These are phyloP conservation scores for Lasiodiplodia hormozganensis DNA, from an alignment of 2,329 filamentous ascomycete genomes.

Conservation along the genomic window DNA sequence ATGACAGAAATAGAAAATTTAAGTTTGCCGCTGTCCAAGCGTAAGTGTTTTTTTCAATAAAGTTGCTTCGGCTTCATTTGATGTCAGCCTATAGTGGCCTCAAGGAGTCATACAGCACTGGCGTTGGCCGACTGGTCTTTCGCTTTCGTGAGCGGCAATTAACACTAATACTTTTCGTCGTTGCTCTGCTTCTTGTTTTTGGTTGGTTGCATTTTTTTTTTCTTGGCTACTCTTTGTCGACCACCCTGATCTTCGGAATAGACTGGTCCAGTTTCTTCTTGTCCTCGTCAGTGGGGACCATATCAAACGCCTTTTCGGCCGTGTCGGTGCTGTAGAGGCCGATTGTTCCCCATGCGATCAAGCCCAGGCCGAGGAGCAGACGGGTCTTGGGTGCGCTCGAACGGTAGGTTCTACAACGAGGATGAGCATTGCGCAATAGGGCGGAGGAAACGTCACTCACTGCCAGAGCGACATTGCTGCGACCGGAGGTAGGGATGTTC, in stretches of 20 bases:
- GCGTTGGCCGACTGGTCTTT: not conserved
- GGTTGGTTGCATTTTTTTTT: conserved; percentile 50
- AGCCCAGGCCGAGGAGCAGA: conserved; percentile 72
- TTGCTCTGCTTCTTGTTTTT: not conserved
- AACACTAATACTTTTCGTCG: not conserved
- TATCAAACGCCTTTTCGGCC: conserved; percentile 75
- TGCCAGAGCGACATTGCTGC: conserved; percentile 46
- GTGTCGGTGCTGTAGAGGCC: conserved; percentile 77
- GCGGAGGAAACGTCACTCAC: conserved; percentile 35
- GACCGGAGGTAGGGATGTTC: not conserved
- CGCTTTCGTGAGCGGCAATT: not conserved
- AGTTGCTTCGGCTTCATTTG: not conserved
- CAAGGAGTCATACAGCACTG: not conserved
- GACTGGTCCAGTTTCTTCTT: conserved; percentile 68
- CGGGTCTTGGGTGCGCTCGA: conserved; percentile 74
- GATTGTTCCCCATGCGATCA: conserved; percentile 77
- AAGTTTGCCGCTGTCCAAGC: not conserved
- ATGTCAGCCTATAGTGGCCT: not conserved
- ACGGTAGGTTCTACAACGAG: conserved; percentile 62
- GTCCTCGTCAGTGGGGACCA: conserved; percentile 76
- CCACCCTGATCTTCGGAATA: conserved; percentile 67
- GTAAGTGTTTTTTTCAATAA: not conserved
- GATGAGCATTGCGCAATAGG: not conserved
- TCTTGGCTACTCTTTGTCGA: conserved; percentile 57
- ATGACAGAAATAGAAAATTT: not conserved